Conservation (phyloP, 345 rosid species). For the Sisymbrium irio region DNA sequence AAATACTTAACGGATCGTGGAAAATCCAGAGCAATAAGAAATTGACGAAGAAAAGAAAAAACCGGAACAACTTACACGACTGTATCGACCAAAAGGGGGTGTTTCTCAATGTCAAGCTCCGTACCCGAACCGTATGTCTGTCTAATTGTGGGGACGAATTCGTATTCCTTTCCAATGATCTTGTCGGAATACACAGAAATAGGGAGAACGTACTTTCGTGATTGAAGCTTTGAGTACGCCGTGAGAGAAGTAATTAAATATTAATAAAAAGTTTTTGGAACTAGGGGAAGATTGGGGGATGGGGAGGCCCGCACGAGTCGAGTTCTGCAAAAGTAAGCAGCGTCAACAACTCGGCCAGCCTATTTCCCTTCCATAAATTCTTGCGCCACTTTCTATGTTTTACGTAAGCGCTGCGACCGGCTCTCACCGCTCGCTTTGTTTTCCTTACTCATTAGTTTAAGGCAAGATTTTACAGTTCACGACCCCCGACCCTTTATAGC, state of each 20-base stretch:
- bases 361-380: slow-evolving; percentile 82
- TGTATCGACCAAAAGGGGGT: background rate
- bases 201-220: no score
- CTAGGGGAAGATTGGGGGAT: slow-evolving; percentile 1
- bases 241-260: no score
- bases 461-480: accelerated
- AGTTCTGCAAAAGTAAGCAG: slow-evolving; percentile 91
- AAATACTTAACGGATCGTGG: no score
- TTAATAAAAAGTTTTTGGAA: background rate
- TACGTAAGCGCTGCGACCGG: slow-evolving; percentile 54
- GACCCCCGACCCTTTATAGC: background rate
- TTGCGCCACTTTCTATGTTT: slow-evolving; percentile 40
- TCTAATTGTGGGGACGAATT: no score
- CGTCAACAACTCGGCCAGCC: slow-evolving; percentile 83
- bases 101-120: background rate
- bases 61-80: background rate
- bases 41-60: background rate
- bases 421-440: slow-evolving; percentile 83
- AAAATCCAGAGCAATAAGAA: no score
- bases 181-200: no score
- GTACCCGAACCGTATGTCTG: background rate
- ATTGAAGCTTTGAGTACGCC: no score
- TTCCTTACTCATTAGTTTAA: slow-evolving; percentile 99
- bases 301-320: slow-evolving; percentile 85
- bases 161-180: no score